Base-by-base conservation (phyloP, 768 basidiomycete species). In the Agrocybe praecox region DNA sequence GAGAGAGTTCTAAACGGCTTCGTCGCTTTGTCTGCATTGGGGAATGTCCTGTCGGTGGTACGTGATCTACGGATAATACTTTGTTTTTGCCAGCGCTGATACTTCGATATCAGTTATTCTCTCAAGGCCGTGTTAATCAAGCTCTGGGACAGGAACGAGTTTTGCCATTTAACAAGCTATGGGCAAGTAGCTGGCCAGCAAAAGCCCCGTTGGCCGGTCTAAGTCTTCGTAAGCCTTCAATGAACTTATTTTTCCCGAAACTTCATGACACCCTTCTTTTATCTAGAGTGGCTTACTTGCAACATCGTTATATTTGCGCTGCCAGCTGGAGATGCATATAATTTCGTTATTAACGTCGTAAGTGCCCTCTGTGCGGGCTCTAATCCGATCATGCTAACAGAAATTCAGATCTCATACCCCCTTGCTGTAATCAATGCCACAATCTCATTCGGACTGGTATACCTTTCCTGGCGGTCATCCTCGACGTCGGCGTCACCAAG, bases 311-410 rank as follows among this genome's bases (percentile, higher is more conserved):
- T 77, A 19, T 70, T 77, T 53, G 68, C 67, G 12, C 67, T 76
- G 0, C 88, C 88, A 0, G 78, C 86, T 0, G 87, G 88, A 8
- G 87, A 89, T 58, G 86, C 86, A 0, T 90, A 86, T 65, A 77
- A 79, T 53, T 86, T 90, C 67, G 76, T 84, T 40, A 71, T 86
- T 62, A 85, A 83, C 65, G 68, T 75, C 65, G 85, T 85, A 64
- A 47, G 84, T 69, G 33, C 22, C 53, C 18, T 46, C 15, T 49
- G 7, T 26, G 40, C 15, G 32, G 21, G 33, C 11, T 19, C 15
- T 17, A 48, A 11, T 34, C 18, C 2, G 36, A 46, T n/a, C 10
- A 33, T 33, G 17, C 8, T n/a, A 22, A 29, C 26, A 29, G 4
- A 29, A 29, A 40, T 14, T 0, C 52, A 75, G 71, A 72, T 74